Percentiles rank a stretch among this genome's conserved stretches.
Conservation (phyloP, 257 asterid species). For the Primulina tabacum region DNA sequence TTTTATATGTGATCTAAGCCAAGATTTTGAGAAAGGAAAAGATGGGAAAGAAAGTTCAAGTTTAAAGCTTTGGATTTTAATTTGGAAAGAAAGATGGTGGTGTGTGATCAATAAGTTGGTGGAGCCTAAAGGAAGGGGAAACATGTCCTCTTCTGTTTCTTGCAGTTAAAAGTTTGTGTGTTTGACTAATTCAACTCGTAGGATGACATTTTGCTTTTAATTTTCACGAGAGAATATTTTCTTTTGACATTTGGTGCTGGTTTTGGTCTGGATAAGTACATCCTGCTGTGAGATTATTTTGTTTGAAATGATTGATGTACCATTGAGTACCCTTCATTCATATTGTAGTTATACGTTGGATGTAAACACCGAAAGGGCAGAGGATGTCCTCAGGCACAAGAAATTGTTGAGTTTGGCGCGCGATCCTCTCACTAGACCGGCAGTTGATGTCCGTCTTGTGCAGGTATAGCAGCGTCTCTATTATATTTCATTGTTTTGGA, state of each 20-base stretch:
- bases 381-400: constrained; percentile 91
- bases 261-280: not conserved
- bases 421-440: constrained; percentile 59
- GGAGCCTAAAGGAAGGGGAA: constrained; percentile 7
- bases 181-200: not conserved
- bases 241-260: not conserved
- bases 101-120: constrained; percentile 18
- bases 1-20: not conserved
- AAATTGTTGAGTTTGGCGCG: constrained; percentile 72
- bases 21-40: not conserved
- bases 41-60: not conserved
- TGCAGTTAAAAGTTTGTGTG: constrained; percentile 18
- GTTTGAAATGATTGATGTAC: constrained; percentile 3
- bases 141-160: constrained; percentile 22
- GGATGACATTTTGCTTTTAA: constrained; percentile 14
- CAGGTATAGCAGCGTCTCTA: constrained; percentile 49
- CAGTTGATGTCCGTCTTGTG: constrained; percentile 83
- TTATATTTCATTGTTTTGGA: constrained; percentile 3
- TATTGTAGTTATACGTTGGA: constrained; percentile 75
- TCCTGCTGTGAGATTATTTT: constrained; percentile 2
- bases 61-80: constrained; percentile 10
- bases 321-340: constrained; percentile 3
- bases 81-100: constrained; percentile 19
- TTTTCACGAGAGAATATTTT: not conserved
- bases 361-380: constrained; percentile 76